Conservation (phyloP, 495 filamentous ascomycete species). For the Neurospora tetrasperma region DNA sequence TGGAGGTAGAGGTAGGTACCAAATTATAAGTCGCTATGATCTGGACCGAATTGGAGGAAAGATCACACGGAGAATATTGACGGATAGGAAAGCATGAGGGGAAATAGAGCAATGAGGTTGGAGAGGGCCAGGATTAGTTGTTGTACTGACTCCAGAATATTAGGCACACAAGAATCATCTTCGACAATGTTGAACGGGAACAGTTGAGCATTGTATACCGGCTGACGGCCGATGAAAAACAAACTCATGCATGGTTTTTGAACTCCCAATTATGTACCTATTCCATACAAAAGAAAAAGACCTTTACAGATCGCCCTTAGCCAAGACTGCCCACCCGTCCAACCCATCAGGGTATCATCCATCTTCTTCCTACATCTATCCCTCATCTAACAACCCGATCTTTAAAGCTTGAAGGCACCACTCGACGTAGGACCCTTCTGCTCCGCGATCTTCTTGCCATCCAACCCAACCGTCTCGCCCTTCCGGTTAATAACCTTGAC, state of each 20-base stretch:
- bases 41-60: no score
- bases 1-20: no score
- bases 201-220: not conserved
- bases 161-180: not conserved
- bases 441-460: constrained; percentile 60
- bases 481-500: constrained; percentile 88
- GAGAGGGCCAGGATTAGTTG: no score
- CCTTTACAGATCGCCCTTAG: not conserved
- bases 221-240: not conserved
- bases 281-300: not conserved
- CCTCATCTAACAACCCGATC: not conserved
- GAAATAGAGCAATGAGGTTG: no score
- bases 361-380: not conserved
- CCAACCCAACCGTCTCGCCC: constrained; percentile 72
- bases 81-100: no score
- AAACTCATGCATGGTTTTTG: not conserved
- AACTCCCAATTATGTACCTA: not conserved
- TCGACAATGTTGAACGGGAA: not conserved
- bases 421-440: constrained; percentile 30
- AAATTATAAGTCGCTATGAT: no score
- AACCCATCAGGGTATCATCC: not conserved
- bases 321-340: not conserved
- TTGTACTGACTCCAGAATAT: no score
- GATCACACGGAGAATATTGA: no score
- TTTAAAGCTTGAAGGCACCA: constrained; percentile 45